Evolutionary conservation across 78 protist species (phyloP).

Genomic region (Trichosphaerium sp.): DNA sequence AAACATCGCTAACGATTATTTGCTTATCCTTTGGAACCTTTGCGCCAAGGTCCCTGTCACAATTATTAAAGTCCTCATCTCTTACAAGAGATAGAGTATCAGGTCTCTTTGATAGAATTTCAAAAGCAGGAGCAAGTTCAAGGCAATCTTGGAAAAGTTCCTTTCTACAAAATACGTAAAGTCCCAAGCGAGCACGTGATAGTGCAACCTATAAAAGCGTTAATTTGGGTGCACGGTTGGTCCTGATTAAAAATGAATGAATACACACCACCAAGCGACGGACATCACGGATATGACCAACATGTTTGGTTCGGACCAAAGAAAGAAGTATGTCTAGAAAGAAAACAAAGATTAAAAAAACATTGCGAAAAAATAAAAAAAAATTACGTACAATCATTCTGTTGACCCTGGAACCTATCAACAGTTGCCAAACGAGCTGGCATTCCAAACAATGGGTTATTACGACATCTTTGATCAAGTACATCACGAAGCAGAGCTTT

Average conservation of each 20-base stretch:
- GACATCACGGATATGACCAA: constrained; percentile 86
- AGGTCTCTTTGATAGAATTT: constrained; percentile 13
- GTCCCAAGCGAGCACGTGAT: constrained; percentile 91
- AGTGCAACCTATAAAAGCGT: constrained; percentile 61
- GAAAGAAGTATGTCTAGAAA: constrained; percentile 64
- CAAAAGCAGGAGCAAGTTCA: constrained; percentile 52
- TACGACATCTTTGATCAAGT: constrained; percentile 9
- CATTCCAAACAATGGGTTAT: constrained; percentile 36
- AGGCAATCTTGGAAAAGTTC: constrained; percentile 50
- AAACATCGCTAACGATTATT: no score
- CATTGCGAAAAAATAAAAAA: not conserved
- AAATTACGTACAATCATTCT: constrained; percentile 68
- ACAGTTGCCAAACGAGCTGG: constrained; percentile 79
- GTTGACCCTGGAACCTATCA: constrained; percentile 90
- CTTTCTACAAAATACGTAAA: constrained; percentile 73
- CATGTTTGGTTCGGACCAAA: constrained; percentile 77
- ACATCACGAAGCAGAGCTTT: constrained; percentile 46
- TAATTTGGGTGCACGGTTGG: not conserved
- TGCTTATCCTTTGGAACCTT: no score
- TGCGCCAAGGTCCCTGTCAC: no score
- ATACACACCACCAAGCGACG: constrained; percentile 28
- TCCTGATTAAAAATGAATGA: not conserved
- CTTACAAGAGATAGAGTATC: constrained; percentile 20
- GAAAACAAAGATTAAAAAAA: not conserved
- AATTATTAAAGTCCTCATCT: constrained; percentile 28